These are phyloP conservation scores for Fraxinus anomala DNA, from an alignment of 257 asterid species.

Conservation along the genomic window DNA sequence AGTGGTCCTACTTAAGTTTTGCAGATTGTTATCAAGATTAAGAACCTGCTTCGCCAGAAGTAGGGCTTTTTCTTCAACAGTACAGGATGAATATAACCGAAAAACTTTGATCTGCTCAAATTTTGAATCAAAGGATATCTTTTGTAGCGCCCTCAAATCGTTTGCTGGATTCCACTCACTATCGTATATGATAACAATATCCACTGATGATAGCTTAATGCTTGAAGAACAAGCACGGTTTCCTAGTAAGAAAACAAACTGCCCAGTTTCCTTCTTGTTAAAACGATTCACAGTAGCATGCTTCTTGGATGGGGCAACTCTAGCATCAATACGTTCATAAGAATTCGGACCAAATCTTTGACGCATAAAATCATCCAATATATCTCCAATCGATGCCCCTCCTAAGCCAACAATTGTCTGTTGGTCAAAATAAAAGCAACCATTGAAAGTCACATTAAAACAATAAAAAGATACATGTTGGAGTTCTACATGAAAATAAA, in stretches of 20 bases:
- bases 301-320: constrained; percentile 43
- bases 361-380: constrained; percentile 69
- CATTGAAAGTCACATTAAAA: constrained; percentile 12
- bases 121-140: constrained; percentile 56
- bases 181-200: constrained; percentile 61
- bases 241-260: constrained; percentile 77
- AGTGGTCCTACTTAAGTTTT: constrained; percentile 44
- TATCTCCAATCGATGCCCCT: constrained; percentile 49
- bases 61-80: constrained; percentile 76
- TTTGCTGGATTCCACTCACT: constrained; percentile 80
- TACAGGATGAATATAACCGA: constrained; percentile 73
- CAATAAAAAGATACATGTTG: constrained; percentile 4
- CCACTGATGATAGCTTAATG: constrained; percentile 61
- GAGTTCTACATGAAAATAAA: constrained; percentile 15
- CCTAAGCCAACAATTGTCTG: constrained; percentile 57
- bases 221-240: constrained; percentile 72
- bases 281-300: constrained; percentile 75
- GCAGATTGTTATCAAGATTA: constrained; percentile 51
- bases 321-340: constrained; percentile 68
- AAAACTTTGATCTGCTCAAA: constrained; percentile 63
- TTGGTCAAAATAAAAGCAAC: constrained; percentile 23
- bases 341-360: constrained; percentile 64
- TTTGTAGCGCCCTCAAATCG: constrained; percentile 72
- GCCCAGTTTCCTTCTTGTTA: constrained; percentile 60
- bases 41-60: constrained; percentile 60